Evolutionary conservation across 108 stramenopile species (phyloP).

Genomic region (Asterionellopsis glacialis): DNA sequence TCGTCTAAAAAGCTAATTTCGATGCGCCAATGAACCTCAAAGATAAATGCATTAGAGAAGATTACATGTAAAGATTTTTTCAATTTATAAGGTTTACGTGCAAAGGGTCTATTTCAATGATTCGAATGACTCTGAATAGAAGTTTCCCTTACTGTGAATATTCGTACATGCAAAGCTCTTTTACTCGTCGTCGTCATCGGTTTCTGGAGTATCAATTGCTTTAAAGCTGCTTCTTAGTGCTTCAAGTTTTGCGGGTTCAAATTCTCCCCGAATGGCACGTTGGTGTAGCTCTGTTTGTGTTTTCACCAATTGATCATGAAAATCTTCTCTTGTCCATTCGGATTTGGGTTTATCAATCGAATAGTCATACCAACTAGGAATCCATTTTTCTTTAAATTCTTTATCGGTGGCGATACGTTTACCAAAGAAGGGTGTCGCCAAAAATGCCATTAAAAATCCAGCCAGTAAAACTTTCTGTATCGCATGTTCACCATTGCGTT

Average conservation of each 20-base stretch:
- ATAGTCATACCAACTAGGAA: constrained; percentile 81
- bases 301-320: constrained; percentile 65
- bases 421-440: constrained; percentile 67
- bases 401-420: constrained; percentile 75
- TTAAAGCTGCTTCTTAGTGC: constrained; percentile 43
- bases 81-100: too few species aligned
- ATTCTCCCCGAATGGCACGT: constrained; percentile 74
- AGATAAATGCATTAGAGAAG: too few species aligned
- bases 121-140: too few species aligned
- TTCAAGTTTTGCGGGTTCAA: constrained; percentile 72
- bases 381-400: constrained; percentile 65
- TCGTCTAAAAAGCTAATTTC: too few species aligned
- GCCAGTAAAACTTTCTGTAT: constrained; percentile 51
- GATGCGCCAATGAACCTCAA: too few species aligned
- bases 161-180: neutral
- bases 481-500: constrained; percentile 29
- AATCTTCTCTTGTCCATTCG: constrained; percentile 70
- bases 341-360: constrained; percentile 61
- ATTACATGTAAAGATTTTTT: too few species aligned
- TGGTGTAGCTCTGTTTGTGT: constrained; percentile 46
- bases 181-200: constrained; percentile 43
- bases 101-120: too few species aligned
- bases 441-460: constrained; percentile 50
- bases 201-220: constrained; percentile 30
- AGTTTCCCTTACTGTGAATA: neutral